phyloP scores from a whole-genome alignment of 768 basidiomycete genomes.

The Tulasnella sp. region DNA sequence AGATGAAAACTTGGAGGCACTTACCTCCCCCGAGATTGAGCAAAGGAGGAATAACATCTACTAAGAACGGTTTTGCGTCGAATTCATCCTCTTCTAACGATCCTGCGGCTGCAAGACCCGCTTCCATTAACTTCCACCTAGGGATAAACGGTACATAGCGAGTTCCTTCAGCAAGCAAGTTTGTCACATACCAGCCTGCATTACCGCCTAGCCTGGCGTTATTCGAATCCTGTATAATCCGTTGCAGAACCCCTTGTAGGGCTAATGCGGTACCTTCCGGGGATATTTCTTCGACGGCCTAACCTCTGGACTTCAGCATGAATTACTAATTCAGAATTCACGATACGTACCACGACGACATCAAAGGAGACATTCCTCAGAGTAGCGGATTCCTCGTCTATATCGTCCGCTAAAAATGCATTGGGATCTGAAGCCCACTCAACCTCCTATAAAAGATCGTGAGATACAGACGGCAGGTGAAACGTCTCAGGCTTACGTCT shows the following conservation, averaged over 20 bases:
- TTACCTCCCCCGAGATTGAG: slow-evolving; percentile 57
- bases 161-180: neutral
- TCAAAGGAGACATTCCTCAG: slow-evolving; percentile 81
- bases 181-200: slow-evolving; percentile 52
- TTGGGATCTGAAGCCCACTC: slow-evolving; percentile 87
- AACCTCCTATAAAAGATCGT: slow-evolving; percentile 56
- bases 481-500: slow-evolving; percentile 49
- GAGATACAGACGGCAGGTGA: neutral
- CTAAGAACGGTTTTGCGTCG: slow-evolving; percentile 68
- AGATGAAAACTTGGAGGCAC: slow-evolving; percentile 25
- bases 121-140: slow-evolving; percentile 93
- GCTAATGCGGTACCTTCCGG: slow-evolving; percentile 43
- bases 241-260: slow-evolving; percentile 49
- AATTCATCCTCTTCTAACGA: slow-evolving; percentile 77
- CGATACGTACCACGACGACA: slow-evolving; percentile 53
- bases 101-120: slow-evolving; percentile 70
- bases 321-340: neutral
- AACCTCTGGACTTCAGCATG: neutral
- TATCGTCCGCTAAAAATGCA: slow-evolving; percentile 88
- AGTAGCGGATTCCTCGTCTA: slow-evolving; percentile 85
- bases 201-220: slow-evolving; percentile 47
- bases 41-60: slow-evolving; percentile 69
- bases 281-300: slow-evolving; percentile 53
- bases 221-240: slow-evolving; percentile 51
- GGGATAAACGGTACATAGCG: neutral